Evolutionary conservation across 2,329 filamentous ascomycete species (phyloP).

Genomic region (Diaporthe capsici): DNA sequence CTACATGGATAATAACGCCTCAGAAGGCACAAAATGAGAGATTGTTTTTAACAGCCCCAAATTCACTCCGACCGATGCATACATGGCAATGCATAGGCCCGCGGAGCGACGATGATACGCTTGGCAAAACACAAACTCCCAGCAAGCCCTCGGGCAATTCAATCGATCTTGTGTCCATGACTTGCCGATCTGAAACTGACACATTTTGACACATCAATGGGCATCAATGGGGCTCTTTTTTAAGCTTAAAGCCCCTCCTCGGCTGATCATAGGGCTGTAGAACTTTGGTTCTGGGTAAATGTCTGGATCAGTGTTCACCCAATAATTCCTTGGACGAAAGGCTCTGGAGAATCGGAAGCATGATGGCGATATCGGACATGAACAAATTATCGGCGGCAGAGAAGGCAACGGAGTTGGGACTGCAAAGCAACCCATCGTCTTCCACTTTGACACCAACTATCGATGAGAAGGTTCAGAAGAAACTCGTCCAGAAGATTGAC

Average conservation of each 20-base stretch:
- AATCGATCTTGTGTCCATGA: slow-evolving; percentile 8
- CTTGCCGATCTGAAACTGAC: slow-evolving; percentile 31
- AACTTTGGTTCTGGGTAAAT: neutral
- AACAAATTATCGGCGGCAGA: slow-evolving; percentile 1
- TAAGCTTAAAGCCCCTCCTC: neutral
- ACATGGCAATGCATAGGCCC: neutral
- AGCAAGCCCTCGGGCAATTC: neutral
- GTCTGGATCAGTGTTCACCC: neutral
- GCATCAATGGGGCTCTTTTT: neutral
- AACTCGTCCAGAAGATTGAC: neutral
- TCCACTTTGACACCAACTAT: neutral
- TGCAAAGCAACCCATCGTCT: neutral
- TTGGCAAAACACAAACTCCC: slow-evolving; percentile 25
- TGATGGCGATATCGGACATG: neutral
- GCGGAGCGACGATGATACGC: slow-evolving; percentile 28
- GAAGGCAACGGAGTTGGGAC: neutral
- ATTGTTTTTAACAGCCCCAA: neutral
- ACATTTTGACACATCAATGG: slow-evolving; percentile 1
- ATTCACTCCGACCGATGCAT: neutral
- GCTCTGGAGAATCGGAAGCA: neutral
- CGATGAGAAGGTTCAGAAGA: slow-evolving; percentile 17
- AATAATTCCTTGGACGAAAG: neutral
- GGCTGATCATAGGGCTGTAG: slow-evolving; percentile 12
- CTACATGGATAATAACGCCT: neutral
- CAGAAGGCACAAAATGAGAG: neutral